Conservation (phyloP, 176 grass and related monocot genomes). For the Carex myosuroides region DNA sequence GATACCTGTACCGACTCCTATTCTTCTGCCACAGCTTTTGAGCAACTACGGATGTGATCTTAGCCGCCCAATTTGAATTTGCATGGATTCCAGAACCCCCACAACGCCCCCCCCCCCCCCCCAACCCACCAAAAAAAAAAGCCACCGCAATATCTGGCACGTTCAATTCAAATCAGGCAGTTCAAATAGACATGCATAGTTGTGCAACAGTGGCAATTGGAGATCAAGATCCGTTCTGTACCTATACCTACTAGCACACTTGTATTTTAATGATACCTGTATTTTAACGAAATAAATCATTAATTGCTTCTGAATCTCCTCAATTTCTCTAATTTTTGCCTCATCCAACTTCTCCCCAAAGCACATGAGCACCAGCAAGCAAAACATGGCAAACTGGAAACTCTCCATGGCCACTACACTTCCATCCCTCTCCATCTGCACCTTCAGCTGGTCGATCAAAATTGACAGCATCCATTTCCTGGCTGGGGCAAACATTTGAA, state of each 20-base stretch:
- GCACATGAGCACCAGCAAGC: slow-evolving; percentile 66
- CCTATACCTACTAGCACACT: neutral
- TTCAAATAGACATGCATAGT: neutral
- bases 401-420: slow-evolving; percentile 38
- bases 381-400: slow-evolving; percentile 72
- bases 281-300: slow-evolving; percentile 25
- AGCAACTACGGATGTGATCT: neutral
- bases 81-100: neutral
- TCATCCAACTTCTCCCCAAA: slow-evolving; percentile 38
- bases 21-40: too few species aligned
- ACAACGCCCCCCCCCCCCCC: too few species aligned
- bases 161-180: neutral
- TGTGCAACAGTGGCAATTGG: neutral
- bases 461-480: slow-evolving; percentile 38
- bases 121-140: neutral
- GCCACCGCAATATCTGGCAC: neutral
- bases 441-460: slow-evolving; percentile 18
- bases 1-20: neutral
- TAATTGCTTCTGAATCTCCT: slow-evolving; percentile 27
- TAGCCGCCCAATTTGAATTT: neutral
- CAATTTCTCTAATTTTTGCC: slow-evolving; percentile 27
- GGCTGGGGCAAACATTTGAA: slow-evolving; percentile 31
- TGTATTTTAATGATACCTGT: neutral
- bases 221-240: neutral
- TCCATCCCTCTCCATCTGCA: neutral